phyloP scores from a whole-genome alignment of 441 rosid genomes.

The Syzygium malaccense region DNA sequence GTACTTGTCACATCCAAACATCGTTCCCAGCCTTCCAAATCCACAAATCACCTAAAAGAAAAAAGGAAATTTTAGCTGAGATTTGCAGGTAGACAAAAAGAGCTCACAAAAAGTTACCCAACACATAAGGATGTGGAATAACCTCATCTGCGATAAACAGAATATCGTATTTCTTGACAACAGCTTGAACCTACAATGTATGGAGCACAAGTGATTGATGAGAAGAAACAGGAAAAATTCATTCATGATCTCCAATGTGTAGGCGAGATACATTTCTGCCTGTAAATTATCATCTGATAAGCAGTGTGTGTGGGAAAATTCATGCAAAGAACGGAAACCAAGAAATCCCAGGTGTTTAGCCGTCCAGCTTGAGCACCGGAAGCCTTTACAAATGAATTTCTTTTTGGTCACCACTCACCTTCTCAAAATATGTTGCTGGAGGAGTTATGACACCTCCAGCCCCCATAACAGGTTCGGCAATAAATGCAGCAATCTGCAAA shows the following conservation, averaged over 20 bases:
- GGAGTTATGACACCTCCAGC: conserved; percentile 98
- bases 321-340: background rate
- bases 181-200: conserved; percentile 73
- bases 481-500: conserved; percentile 92
- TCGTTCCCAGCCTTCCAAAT: conserved; percentile 95
- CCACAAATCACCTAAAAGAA: conserved; percentile 79
- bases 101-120: background rate
- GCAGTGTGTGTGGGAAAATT: background rate
- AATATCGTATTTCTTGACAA: conserved; percentile 79
- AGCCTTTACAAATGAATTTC: background rate
- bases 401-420: conserved; percentile 35
- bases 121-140: background rate
- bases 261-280: background rate
- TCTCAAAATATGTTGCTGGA: conserved; percentile 92
- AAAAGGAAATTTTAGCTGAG: background rate
- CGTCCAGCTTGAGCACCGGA: background rate
- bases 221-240: background rate
- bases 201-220: background rate
- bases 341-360: background rate
- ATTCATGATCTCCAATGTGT: background rate
- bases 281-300: background rate
- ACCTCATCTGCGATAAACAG: conserved; percentile 97
- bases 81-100: background rate
- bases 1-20: conserved; percentile 92
- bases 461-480: conserved; percentile 98